Conservation (phyloP, 2,329 filamentous ascomycete genomes). For the Fusarium burgessii region DNA sequence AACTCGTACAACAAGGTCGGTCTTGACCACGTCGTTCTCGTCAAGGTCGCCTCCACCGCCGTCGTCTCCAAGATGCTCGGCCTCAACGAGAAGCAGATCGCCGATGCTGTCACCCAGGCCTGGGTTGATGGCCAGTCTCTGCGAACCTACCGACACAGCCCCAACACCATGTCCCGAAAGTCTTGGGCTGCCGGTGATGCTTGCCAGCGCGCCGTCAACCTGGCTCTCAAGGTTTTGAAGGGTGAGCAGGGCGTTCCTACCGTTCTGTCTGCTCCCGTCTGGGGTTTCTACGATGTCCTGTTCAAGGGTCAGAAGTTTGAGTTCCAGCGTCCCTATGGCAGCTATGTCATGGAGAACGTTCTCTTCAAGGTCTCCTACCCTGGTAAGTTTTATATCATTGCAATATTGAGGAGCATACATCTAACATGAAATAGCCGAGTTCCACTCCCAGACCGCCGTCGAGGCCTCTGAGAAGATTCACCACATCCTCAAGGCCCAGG, state of each 20-base stretch:
- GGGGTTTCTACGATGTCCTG: slow-evolving; percentile 99
- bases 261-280: slow-evolving; percentile 89
- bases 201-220: slow-evolving; percentile 93
- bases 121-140: slow-evolving; percentile 97
- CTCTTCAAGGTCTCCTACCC: slow-evolving; percentile 99
- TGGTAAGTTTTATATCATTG: slow-evolving; percentile 64
- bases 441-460: slow-evolving; percentile 98
- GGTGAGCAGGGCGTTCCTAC: slow-evolving; percentile 93
- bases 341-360: slow-evolving; percentile 99
- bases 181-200: slow-evolving; percentile 99
- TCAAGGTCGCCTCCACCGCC: slow-evolving; percentile 96
- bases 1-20: slow-evolving; percentile 99
- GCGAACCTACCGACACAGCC: slow-evolving; percentile 95
- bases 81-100: slow-evolving; percentile 88
- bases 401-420: slow-evolving; percentile 1
- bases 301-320: slow-evolving; percentile 97
- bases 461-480: slow-evolving; percentile 93
- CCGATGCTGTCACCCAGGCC: slow-evolving; percentile 94
- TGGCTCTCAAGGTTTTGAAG: slow-evolving; percentile 89
- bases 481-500: slow-evolving; percentile 82
- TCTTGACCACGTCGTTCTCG: slow-evolving; percentile 95
- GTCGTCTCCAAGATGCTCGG: slow-evolving; percentile 97
- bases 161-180: slow-evolving; percentile 99
- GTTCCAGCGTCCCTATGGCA: slow-evolving; percentile 96
- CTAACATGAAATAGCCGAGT: slow-evolving; percentile 72